Evolutionary conservation across 192 early-diverging fungal species (phyloP), one percentile per base, ranked within the genome.

Genomic region (Backusella morwellensis): DNA sequence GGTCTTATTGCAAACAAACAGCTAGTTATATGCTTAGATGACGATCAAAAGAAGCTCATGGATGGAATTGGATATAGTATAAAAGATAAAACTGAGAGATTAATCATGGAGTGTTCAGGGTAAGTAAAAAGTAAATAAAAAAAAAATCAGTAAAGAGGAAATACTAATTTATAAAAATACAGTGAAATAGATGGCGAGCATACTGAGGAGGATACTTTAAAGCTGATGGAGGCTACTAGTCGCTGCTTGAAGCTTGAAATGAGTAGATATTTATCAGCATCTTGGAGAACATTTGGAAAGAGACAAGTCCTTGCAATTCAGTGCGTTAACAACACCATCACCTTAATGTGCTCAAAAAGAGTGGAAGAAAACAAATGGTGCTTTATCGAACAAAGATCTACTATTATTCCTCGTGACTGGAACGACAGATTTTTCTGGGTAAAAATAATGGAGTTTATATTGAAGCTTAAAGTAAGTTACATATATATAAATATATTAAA

Each of bases 121-220:
- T 36, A 36, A 36, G 6, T 7, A 36, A 36, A 36, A 36, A 36
- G 29, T 29, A 29, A 29, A 29, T 29, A 29, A 29, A 29, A 29
- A 29, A 44, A 72, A 52, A 72, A 35, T 34, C 21, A 52, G 17
- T 34, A 1, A 54, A 44, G 23, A 72, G 21, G 6, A 72, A 35
- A 72, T 32, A 9, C 41, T 52, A 42, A 34, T 50, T 72, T 42
- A 34, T 72, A 34, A 72, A 72, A 72, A 67, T 67, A 67, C 32
- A 72, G 70, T 52, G 44, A 72, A 19, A 15, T 15, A 17, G 47
- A 72, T 52, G 29, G 44, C 23, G 41, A 32, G 23, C 74, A 75
- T 38, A 75, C 59, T 34, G 52, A 44, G 23, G 56, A 74, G n/a
- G 73, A 74, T 29, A 66, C 59, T 23, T 63, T 74, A 15, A 74